A percentile compares a stretch with the other conserved stretches of the same genome.
phyloP scores from a whole-genome alignment of 78 protist genomes.

The Capsaspora owczarzaki region DNA sequence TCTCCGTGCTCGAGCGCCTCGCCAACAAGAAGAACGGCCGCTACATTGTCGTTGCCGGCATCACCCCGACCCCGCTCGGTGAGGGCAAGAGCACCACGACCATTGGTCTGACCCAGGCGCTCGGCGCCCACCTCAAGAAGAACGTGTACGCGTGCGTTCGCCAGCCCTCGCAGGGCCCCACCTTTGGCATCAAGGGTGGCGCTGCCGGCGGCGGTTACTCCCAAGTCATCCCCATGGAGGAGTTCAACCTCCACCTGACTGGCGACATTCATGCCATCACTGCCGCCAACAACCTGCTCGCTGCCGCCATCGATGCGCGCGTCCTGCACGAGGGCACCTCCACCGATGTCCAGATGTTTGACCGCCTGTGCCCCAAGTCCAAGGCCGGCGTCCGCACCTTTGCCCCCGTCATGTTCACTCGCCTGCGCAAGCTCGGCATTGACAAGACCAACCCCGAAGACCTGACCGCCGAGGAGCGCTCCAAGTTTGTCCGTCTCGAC shows the following conservation, averaged over 20 bases:
- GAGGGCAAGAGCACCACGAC: conserved; percentile 97
- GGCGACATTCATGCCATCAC: conserved; percentile 98
- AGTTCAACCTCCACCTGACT: conserved; percentile 90
- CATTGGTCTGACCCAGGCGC: conserved; percentile 91
- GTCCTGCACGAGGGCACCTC: conserved; percentile 85
- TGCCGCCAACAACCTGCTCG: conserved; percentile 91
- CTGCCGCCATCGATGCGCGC: conserved; percentile 95
- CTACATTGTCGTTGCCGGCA: conserved; percentile 86
- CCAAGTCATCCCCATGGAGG: conserved; percentile 95
- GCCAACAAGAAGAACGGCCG: conserved; percentile 43
- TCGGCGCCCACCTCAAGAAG: conserved; percentile 84
- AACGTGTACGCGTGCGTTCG: conserved; percentile 77
- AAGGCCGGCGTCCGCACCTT: neutral
- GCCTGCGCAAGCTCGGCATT: conserved; percentile 68
- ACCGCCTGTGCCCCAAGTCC: no score
- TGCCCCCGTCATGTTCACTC: neutral
- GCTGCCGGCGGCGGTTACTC: conserved; percentile 94
- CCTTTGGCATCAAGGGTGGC: conserved; percentile 95
- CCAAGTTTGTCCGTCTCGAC: conserved; percentile 80
- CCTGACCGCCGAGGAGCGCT: conserved; percentile 59
- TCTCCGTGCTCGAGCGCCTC: conserved; percentile 53
- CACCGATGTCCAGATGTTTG: conserved; percentile 37
- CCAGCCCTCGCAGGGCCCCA: conserved; percentile 92
- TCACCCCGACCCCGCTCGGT: conserved; percentile 30
- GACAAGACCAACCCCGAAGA: conserved; percentile 61